Evolutionary conservation across 495 filamentous ascomycete genomes (phyloP), one percentile per base, ranked within the genome.

Genomic region (Penicillium samsonianum): DNA sequence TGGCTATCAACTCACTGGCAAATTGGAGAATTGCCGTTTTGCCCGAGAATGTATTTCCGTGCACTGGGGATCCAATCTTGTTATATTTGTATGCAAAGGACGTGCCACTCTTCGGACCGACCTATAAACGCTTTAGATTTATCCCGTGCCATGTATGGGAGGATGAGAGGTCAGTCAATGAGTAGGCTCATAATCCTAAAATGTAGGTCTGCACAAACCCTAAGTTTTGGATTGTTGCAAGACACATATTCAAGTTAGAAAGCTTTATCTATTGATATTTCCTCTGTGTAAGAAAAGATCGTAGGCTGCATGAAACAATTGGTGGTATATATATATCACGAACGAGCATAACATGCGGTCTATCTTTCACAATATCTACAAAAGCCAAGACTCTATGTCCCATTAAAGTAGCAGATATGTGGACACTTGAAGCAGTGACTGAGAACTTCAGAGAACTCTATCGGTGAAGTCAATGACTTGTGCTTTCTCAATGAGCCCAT

Each of bases 401-500:
- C 19, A 23, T 20, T 7, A 16, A 46, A 5, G 12, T 38, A 50
- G 7, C 6, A 17, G 35, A 38, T 17, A 38, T 38, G 0, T 38
- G 16, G 16, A 38, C 16, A n/a, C 35, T n/a, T 8, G 16, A 16
- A n/a, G 16, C 5, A 38, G 16, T 6, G 3, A 19, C 9, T 22
- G 4, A 28, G 10, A 30, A 11, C 22, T 43, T 52, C 26, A 65
- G 52, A 71, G 69, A 1, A 68, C 65, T 7, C 71, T 64, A 33
- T 66, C 46, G 0, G 63, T 66, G 31, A 73, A 80, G 46, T 80
- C 77, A 46, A 80, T 53, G 3, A 72, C 76, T 51, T 77, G 75
- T 1, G 61, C 69, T 57, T 75, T 77, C 45, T 76, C 72, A 5
- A 78, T n/a, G 6, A 75, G 17, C 0, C 65, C 67, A 31, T 52